A percentile compares a stretch with the other conserved stretches of the same genome.
These are phyloP conservation scores for Pulicaria dysenterica DNA, from an alignment of 129 eudicot genomes.

Conservation along the genomic window DNA sequence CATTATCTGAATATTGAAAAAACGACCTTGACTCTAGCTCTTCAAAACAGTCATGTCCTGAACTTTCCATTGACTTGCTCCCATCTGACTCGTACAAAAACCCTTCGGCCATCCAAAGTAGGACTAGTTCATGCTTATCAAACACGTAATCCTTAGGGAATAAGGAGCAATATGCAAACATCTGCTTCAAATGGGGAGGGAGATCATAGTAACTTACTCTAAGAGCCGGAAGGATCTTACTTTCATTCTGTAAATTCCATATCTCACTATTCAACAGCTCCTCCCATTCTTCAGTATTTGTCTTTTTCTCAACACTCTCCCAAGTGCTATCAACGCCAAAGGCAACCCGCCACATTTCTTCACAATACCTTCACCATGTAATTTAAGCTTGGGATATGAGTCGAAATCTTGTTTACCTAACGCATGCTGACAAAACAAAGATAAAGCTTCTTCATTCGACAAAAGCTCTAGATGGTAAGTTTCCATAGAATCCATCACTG, in stretches of 20 bases:
- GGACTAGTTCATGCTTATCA: constrained; percentile 27
- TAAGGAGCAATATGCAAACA: constrained; percentile 41
- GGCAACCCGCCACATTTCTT: constrained; percentile 42
- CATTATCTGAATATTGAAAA: constrained; percentile 22
- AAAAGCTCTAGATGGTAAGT: constrained; percentile 32
- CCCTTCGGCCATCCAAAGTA: constrained; percentile 45
- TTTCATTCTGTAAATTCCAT: constrained; percentile 25
- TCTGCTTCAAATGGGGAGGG: constrained; percentile 36
- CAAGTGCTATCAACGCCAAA: constrained; percentile 38
- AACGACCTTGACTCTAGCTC: constrained; percentile 27
- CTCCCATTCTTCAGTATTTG: constrained; percentile 23
- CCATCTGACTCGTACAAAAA: constrained; percentile 9
- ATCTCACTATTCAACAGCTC: constrained; percentile 27
- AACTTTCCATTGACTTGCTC: constrained; percentile 32
- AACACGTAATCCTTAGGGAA: constrained; percentile 40
- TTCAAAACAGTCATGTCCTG: constrained; percentile 30
- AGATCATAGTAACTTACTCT: constrained; percentile 46
- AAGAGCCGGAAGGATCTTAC: constrained; percentile 34
- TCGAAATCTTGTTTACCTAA: constrained; percentile 21
- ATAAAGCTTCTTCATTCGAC: constrained; percentile 24
- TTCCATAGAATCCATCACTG: constrained; percentile 29
- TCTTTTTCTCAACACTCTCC: constrained; percentile 30
- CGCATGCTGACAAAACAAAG: constrained; percentile 40
- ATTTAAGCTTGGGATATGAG: constrained; percentile 26
- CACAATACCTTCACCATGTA: constrained; percentile 34